Evolutionary conservation across 495 filamentous ascomycete genomes (phyloP).

Genomic region (Gamarada debralockiae): DNA sequence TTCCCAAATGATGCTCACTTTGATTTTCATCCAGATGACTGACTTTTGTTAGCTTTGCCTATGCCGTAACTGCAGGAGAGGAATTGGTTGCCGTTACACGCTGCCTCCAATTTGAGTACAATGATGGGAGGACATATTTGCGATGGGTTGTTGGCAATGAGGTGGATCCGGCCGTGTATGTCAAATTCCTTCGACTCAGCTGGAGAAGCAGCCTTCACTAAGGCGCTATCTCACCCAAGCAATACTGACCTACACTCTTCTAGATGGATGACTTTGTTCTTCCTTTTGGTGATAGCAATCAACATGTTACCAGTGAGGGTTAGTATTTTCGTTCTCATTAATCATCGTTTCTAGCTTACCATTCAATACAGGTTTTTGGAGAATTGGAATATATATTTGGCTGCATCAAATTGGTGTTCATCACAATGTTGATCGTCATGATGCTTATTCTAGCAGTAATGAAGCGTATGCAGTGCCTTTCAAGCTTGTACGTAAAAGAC

Average conservation of each 20-base stretch:
- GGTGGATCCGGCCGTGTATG: constrained; percentile 36
- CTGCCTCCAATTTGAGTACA: constrained; percentile 36
- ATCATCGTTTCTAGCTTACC: background rate
- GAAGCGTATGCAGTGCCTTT: constrained; percentile 21
- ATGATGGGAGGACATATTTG: constrained; percentile 31
- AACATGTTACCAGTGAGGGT: constrained; percentile 38
- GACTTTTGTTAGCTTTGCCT: background rate
- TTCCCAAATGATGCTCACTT: background rate
- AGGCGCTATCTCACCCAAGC: background rate
- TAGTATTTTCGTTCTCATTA: constrained; percentile 1
- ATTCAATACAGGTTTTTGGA: constrained; percentile 27
- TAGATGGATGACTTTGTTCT: constrained; percentile 29
- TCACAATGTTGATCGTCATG: constrained; percentile 35
- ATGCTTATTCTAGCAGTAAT: constrained; percentile 25
- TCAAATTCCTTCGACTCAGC: background rate
- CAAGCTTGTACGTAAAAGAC: background rate
- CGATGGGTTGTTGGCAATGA: constrained; percentile 28
- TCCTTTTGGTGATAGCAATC: constrained; percentile 31
- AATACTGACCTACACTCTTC: background rate
- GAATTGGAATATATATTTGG: constrained; percentile 41
- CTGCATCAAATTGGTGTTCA: constrained; percentile 37
- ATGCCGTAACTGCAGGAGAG: background rate
- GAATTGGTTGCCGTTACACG: constrained; percentile 31
- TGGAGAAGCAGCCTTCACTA: background rate
- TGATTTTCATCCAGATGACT: background rate